Evolutionary conservation across 768 basidiomycete species (phyloP).

Genomic region (Sutorius australiensis): DNA sequence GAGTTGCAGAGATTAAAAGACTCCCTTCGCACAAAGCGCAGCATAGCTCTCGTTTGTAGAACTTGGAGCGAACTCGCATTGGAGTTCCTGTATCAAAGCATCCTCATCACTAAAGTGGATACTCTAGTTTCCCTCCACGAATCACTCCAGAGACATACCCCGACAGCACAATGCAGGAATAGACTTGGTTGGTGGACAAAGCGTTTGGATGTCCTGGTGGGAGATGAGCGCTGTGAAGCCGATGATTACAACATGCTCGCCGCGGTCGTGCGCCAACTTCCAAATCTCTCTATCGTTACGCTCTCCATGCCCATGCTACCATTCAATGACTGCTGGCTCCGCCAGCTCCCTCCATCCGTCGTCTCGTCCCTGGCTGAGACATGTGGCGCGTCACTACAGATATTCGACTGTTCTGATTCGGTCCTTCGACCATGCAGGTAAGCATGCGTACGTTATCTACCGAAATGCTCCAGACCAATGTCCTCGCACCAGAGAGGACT

Average conservation of each 20-base stretch:
- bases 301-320: slow-evolving; percentile 28
- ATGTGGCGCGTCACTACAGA: slow-evolving; percentile 24
- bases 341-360: slow-evolving; percentile 22
- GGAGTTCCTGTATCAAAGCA: slow-evolving; percentile 22
- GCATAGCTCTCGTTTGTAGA: slow-evolving; percentile 22
- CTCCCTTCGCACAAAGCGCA: slow-evolving; percentile 23
- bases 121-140: slow-evolving; percentile 13
- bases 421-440: slow-evolving; percentile 28
- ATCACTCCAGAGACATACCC: slow-evolving; percentile 10
- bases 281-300: slow-evolving; percentile 24
- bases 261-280: slow-evolving; percentile 21
- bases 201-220: slow-evolving; percentile 24
- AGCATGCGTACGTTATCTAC: slow-evolving; percentile 2
- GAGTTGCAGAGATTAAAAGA: slow-evolving; percentile 16
- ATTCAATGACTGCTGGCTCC: slow-evolving; percentile 25
- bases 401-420: slow-evolving; percentile 31
- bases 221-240: slow-evolving; percentile 24
- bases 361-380: slow-evolving; percentile 23
- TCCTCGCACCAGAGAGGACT: slow-evolving; percentile 21
- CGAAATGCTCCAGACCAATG: not conserved
- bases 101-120: slow-evolving; percentile 21
- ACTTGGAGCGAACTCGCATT: slow-evolving; percentile 21
- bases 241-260: slow-evolving; percentile 24
- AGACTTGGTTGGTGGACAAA: slow-evolving; percentile 27
- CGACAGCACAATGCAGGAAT: slow-evolving; percentile 2